Evolutionary conservation across 371 early-diverging fungal species (phyloP), one percentile per base, ranked within the genome.

Genomic region (Blakeslea trispora): DNA sequence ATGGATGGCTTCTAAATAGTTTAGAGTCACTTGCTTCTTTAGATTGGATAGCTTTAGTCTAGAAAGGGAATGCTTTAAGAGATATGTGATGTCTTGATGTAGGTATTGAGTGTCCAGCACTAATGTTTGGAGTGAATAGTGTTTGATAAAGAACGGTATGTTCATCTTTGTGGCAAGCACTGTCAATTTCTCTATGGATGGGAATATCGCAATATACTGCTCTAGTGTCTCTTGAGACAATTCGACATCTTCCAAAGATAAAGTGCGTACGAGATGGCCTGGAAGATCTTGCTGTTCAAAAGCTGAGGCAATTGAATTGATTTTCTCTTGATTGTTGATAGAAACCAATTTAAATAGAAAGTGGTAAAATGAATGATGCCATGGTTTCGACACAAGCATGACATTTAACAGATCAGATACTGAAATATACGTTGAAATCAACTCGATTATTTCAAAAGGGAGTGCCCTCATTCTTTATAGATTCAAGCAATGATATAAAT

Each of bases 1-100:
- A 49, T 63, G 63, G 22, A 63, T 43, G n/a, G 39, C 40, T 31
- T 63, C 63, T 8, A 63, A 13, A 31, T 63, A 63, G 2, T 50
- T 53, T 17, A 63, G 15, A 8, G 57, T 57, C 17, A 63, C 47
- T 37, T 57, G 42, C 19, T 63, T 53, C 31, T 57, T 57, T 32
- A 53, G 24, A 6, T 57, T 53, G 17, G 57, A 23, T 1, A 63
- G 18, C 3, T 22, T 28, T 10, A 63, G 43, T 1, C 23, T 63
- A 18, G 28, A 53, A 11, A 63, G 54, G 3, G 40, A 37, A 10
- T 39, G 32, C 32, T 47, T 40, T 13, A 63, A 18, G 9, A 63
- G 57, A 39, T 45, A 51, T 52, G 57, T 49, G 11, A 57, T 31
- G 49, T 63, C 63, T 3, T 37, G 37, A 2, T 37, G 2, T 10